Evolutionary conservation across 768 basidiomycete genomes (phyloP).

Genomic region (Lentinula boryana): DNA sequence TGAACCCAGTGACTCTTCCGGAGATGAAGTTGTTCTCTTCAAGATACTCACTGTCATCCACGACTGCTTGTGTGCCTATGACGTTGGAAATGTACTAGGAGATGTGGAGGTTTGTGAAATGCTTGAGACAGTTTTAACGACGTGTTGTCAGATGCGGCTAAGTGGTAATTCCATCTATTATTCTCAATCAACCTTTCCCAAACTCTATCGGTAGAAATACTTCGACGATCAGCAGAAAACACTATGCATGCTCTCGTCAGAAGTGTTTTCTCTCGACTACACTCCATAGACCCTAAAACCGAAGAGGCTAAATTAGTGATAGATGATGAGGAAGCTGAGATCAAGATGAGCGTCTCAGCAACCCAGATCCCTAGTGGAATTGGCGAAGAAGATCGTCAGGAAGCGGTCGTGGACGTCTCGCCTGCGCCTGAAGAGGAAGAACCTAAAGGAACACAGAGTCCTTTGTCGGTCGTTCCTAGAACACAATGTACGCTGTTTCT

Average conservation of each 20-base stretch:
- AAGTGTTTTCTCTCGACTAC: slow-evolving; percentile 73
- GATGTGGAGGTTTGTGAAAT: slow-evolving; percentile 98
- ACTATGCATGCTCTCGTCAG: slow-evolving; percentile 87
- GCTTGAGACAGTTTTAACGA: slow-evolving; percentile 95
- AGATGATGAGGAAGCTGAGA: slow-evolving; percentile 50
- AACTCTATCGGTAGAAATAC: slow-evolving; percentile 51
- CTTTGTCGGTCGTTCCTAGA: slow-evolving; percentile 21
- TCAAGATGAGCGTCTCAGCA: slow-evolving; percentile 54
- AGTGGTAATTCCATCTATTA: slow-evolving; percentile 56
- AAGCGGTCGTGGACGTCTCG: slow-evolving; percentile 6
- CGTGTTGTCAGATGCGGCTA: slow-evolving; percentile 95
- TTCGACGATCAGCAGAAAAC: slow-evolving; percentile 81
- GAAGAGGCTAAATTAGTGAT: slow-evolving; percentile 63
- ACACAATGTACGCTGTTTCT: slow-evolving; percentile 32
- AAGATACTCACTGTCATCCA: slow-evolving; percentile 89
- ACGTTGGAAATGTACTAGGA: slow-evolving; percentile 66
- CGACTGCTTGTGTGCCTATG: slow-evolving; percentile 64
- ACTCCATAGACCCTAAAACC: slow-evolving; percentile 50
- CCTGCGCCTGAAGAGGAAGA: slow-evolving; percentile 1
- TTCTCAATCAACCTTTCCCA: slow-evolving; percentile 1
- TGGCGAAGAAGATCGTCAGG: slow-evolving; percentile 14
- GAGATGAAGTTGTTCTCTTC: slow-evolving; percentile 92
- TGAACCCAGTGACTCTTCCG: slow-evolving; percentile 94
- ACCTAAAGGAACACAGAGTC: slow-evolving; percentile 8
- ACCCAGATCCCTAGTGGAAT: slow-evolving; percentile 18